These are phyloP conservation scores for Picea sitchensis DNA, from an alignment of 75 land plant species.

Conservation along the genomic window DNA sequence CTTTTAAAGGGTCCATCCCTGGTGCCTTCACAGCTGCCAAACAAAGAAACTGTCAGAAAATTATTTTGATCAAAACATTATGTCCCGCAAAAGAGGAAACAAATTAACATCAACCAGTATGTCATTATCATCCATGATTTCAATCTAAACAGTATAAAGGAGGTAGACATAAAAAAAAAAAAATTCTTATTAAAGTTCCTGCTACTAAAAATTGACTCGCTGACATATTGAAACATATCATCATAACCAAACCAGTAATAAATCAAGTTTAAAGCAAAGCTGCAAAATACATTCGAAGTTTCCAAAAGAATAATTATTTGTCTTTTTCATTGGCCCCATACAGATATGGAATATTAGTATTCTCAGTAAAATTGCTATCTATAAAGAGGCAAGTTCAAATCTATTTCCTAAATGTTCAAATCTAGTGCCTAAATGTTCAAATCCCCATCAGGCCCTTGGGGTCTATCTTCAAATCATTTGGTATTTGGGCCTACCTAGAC, in stretches of 20 bases:
- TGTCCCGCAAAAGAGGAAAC: not conserved
- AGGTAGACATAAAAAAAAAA: not conserved
- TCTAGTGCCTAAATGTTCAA: too few species aligned
- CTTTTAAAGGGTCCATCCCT: conserved; percentile 68
- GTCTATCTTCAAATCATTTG: not conserved
- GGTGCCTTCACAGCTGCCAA: conserved; percentile 75
- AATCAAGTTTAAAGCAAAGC: not conserved
- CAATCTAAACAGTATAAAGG: not conserved
- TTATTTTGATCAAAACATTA: not conserved
- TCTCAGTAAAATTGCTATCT: too few species aligned
- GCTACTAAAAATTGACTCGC: not conserved
- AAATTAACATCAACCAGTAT: not conserved
- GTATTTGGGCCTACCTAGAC: not conserved
- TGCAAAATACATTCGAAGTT: too few species aligned
- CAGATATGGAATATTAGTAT: too few species aligned
- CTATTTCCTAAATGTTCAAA: too few species aligned
- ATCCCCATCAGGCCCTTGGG: not conserved
- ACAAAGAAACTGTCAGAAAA: conserved; percentile 1
- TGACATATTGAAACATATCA: not conserved
- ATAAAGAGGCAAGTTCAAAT: too few species aligned
- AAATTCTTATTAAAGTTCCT: not conserved
- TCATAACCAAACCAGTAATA: conserved; percentile 6
- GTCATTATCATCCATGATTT: not conserved
- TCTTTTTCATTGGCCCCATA: not conserved
- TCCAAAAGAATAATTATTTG: not conserved